A percentile compares a stretch with the other conserved stretches of the same genome.
Evolutionary conservation across 495 filamentous ascomycete genomes (phyloP).

Genomic region (Aspergillus haitiensis): DNA sequence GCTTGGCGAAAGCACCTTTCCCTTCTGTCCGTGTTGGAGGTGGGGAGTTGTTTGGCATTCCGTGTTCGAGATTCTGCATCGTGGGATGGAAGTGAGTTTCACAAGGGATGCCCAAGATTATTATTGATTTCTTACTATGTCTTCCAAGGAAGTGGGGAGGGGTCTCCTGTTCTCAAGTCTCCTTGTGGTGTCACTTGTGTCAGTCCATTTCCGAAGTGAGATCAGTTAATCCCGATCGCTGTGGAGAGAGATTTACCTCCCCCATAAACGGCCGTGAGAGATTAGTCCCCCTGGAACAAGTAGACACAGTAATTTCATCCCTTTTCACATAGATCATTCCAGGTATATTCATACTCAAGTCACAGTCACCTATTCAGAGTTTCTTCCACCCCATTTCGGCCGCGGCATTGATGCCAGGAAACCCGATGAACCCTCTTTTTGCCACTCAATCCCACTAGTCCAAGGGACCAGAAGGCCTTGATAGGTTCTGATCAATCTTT

Average conservation of each 20-base stretch:
- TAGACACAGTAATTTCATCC: too few relatives aligned
- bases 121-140: too few relatives aligned
- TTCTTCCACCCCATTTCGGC: background rate
- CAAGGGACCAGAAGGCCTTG: slow-evolving; percentile 1
- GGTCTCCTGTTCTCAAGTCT: slow-evolving; percentile 3
- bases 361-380: background rate
- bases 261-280: slow-evolving; percentile 3
- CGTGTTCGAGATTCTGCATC: slow-evolving; percentile 21
- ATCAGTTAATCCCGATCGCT: background rate
- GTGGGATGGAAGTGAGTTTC: slow-evolving; percentile 1
- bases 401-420: too few relatives aligned
- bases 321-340: too few relatives aligned
- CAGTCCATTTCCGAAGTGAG: too few relatives aligned
- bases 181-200: background rate
- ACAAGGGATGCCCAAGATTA: background rate
- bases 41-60: slow-evolving; percentile 9
- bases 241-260: background rate
- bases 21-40: background rate
- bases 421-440: background rate
- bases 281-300: background rate
- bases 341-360: too few relatives aligned
- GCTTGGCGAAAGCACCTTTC: slow-evolving; percentile 2
- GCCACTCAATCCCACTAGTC: background rate
- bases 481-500: slow-evolving; percentile 6
- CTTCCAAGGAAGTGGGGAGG: background rate